Base-by-base conservation (phyloP, 768 basidiomycete genomes). In the Erythrobasidium yunnanense region DNA sequence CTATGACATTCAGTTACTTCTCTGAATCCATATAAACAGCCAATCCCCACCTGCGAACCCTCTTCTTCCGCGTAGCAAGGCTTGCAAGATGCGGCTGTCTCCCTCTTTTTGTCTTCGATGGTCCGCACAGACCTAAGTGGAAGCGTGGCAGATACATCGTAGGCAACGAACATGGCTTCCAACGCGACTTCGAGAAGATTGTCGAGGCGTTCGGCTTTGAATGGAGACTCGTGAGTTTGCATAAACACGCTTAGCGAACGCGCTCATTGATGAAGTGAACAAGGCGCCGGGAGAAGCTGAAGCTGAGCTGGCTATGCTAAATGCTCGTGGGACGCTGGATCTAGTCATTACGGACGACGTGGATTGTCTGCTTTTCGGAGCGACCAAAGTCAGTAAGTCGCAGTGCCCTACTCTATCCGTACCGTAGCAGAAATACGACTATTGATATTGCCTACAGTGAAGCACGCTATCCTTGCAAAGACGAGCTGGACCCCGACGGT, bases 261-360 rank as follows among this genome's bases (percentile, higher is more conserved):
- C 38, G 38, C 6, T 46, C 33, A 2, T 47, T 2, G 29, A 20
- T 35, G 27, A 5, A 18, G 3, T 4, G 13, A 4, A 50, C 1
- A 50, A 80, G 79, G 80, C 80, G 4, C 76, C 76, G 11, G 80
- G 80, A 27, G 80, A 81, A 72, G 81, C 81, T 1, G 80, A 81
- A 66, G 80, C 81, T 0, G 80, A 82, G 66, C 76, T 82, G 1
- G 80, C 80, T 1, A 69, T 74, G 11, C 78, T 82, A 68, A 79
- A 79, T 53, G 56, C 67, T 1, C 54, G 66, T 27, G 78, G 77
- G 6, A 63, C 74, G 54, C 78, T 83, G 20, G 81, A 82, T 68
- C 77, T 78, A 0, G 74, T 82, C 13, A 66, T 82, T 30, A 80
- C 81, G 1, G 80, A 81, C 67, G 81, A 81, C 72, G 78, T 76